Evolutionary conservation across 2,329 filamentous ascomycete genomes (phyloP), one percentile per base, ranked within the genome.

Genomic region (Exophiala sideris): DNA sequence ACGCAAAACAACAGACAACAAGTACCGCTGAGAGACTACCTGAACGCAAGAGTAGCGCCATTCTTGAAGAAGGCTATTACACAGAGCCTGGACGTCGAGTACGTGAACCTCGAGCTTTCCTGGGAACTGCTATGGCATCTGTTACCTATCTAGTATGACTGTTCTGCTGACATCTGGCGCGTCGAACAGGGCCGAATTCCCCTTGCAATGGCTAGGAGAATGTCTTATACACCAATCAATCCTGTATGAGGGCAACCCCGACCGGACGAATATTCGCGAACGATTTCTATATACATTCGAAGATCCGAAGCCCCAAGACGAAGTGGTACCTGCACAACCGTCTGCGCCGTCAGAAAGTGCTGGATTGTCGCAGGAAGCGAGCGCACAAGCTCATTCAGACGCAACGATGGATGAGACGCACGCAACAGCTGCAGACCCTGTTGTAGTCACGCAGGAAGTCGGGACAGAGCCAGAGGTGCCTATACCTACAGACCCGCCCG

Each of bases 131-230:
- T 29, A 29, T 29, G 24, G 24, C 5, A 5, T 29, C 24, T 29
- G 24, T 29, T 29, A 8, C 24, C 24, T 8, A 29, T 29, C 24
- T 29, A 29, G 7, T 29, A 8, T 29, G 24, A 29, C 5, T 4
- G 24, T 2, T 29, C 24, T 29, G 24, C 7, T 29, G 24, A 29
- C 24, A 8, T 29, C 7, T 29, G 24, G 24, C 24, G 24, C 24
- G 24, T 29, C 24, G 11, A 42, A 35, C 11, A 64, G 62, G 49
- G 59, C 62, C 24, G 54, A 64, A 47, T 64, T 57, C 45, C 62
- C 62, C 24, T 56, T 64, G 6, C 62, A 63, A 49, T 64, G 62
- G 62, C 62, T 64, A 10, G 62, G 62, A 52, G 62, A 64, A 58
- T 61, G 58, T 32, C 62, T 64, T 3, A 64, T 64, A 39, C 55